Evolutionary conservation across 768 basidiomycete genomes (phyloP).

Genomic region (Suillus decipiens): DNA sequence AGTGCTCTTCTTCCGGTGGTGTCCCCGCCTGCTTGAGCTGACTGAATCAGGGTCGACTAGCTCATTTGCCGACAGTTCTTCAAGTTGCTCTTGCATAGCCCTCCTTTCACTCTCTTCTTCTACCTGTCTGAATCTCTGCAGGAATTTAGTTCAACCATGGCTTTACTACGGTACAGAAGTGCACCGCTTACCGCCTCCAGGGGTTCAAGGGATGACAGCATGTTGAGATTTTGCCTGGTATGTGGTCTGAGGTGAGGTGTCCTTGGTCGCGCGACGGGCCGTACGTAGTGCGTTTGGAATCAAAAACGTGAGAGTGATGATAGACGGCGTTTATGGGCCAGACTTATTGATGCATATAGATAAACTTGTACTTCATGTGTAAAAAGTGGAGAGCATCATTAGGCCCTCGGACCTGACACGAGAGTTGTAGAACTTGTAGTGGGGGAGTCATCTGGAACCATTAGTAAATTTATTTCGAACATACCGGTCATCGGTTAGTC

Average conservation of each 20-base stretch:
- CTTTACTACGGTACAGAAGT: not conserved
- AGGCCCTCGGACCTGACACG: not conserved
- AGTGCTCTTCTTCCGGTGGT: constrained; percentile 44
- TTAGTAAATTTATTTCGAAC: not conserved
- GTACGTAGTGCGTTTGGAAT: not conserved
- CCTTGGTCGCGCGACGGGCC: not conserved
- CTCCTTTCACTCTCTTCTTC: constrained; percentile 58
- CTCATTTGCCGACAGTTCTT: constrained; percentile 18
- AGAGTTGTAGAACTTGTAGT: not conserved
- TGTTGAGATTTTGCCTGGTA: constrained; percentile 12
- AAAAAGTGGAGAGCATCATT: not conserved
- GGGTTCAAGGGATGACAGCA: constrained; percentile 27
- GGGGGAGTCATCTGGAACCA: not conserved
- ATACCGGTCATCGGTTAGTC: not conserved
- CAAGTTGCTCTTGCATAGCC: constrained; percentile 37
- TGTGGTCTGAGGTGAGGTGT: not conserved
- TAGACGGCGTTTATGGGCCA: constrained; percentile 1
- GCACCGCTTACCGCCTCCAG: constrained; percentile 32
- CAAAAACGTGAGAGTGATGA: constrained; percentile 9
- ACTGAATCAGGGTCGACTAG: constrained; percentile 21
- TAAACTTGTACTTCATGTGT: not conserved
- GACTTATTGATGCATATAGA: not conserved
- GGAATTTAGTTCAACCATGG: not conserved
- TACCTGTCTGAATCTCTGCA: constrained; percentile 57
- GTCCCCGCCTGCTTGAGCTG: constrained; percentile 29